Percentiles rank a stretch among this genome's conserved stretches.
Evolutionary conservation across 2,329 filamentous ascomycete genomes (phyloP).

Genomic region (Acephala macrosclerotiorum): DNA sequence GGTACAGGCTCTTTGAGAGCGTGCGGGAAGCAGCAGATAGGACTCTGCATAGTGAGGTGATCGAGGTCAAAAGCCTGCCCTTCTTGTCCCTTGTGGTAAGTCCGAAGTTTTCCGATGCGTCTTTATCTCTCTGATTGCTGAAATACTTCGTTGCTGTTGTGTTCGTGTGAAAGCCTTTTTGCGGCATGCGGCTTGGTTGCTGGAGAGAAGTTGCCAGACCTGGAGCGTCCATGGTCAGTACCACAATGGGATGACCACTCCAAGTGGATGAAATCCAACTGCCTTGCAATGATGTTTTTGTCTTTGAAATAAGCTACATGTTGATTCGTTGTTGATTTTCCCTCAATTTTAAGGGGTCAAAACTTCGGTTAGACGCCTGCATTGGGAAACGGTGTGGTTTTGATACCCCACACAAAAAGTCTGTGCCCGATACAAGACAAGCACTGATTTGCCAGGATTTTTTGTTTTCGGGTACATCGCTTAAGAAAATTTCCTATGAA

Average conservation of each 20-base stretch:
- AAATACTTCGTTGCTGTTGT: background rate
- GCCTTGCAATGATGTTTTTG: background rate
- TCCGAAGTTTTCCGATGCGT: background rate
- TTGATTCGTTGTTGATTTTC: background rate
- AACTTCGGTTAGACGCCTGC: conserved; percentile 3
- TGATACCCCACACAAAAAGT: background rate
- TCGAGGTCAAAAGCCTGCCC: conserved; percentile 64
- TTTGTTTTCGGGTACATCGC: too few relatives aligned
- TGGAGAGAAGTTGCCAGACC: background rate
- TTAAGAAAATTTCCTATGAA: too few relatives aligned
- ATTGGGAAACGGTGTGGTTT: background rate
- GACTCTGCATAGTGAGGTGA: conserved; percentile 58
- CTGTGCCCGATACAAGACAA: too few relatives aligned
- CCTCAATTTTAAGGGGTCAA: background rate
- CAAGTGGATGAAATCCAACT: background rate
- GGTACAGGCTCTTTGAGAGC: conserved; percentile 75
- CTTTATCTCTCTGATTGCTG: background rate
- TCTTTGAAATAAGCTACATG: background rate
- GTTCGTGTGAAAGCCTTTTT: background rate
- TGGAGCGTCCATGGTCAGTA: background rate
- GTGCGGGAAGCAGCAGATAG: conserved; percentile 76
- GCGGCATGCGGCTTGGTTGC: background rate
- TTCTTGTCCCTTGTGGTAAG: conserved; percentile 64
- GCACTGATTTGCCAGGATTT: too few relatives aligned
- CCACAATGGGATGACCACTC: background rate